Percentiles rank a stretch among this genome's conserved stretches.
Conservation (phyloP, 257 asterid genomes). For the Solanum gandarillasii region DNA sequence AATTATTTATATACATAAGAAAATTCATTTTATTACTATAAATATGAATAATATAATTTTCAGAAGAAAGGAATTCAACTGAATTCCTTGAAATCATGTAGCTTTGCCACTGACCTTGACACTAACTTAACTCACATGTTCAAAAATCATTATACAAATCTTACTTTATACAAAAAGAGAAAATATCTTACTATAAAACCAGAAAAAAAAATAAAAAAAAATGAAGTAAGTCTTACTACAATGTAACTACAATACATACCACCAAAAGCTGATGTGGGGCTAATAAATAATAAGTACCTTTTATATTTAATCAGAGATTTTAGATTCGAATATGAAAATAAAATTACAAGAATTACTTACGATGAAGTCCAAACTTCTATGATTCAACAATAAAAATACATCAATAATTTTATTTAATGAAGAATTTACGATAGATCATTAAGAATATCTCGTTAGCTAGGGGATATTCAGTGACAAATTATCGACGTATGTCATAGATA, state of each 20-base stretch:
- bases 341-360: background rate
- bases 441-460: background rate
- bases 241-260: background rate
- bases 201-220: background rate
- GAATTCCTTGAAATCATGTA: background rate
- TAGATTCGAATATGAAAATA: background rate
- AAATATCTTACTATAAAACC: background rate
- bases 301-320: background rate
- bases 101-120: background rate
- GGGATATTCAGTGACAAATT: background rate
- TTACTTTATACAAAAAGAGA: background rate
- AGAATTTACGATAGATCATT: background rate
- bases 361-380: background rate
- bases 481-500: background rate
- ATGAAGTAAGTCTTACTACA: background rate
- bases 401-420: background rate
- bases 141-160: background rate
- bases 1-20: background rate
- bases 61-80: background rate
- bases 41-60: background rate
- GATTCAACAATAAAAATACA: background rate
- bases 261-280: background rate
- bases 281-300: background rate
- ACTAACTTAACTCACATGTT: background rate
- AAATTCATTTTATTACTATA: background rate